Base-by-base conservation (phyloP, 768 basidiomycete genomes). In the Tylopilus vinaceipallidus region DNA sequence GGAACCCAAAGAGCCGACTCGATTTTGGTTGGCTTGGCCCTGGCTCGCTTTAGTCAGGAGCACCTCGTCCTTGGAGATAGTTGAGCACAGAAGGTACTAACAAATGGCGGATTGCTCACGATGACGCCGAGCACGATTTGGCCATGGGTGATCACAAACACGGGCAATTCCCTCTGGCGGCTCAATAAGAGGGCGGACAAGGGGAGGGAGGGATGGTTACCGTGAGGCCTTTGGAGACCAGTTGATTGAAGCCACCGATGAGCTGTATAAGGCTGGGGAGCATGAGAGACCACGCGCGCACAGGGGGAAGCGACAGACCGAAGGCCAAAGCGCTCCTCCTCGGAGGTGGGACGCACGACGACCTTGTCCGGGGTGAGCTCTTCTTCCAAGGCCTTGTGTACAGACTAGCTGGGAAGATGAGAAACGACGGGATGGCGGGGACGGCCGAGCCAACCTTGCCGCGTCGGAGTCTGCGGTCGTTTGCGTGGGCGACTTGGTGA, bases 281-380 rank as follows among this genome's bases (percentile, higher is more conserved):
- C 27, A n/a, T 45, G 22, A 62, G 30, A 20, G 30, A 38, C 9
- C 27, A 16, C 9, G 17, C 19, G 27, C 20, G 29, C n/a, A 13
- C 4, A 1, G 37, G 13, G 22, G 22, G 17, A 34, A 50, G 14
- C 11, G 37, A 60, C 75, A 44, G 56, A 86, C 91, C 85, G 76
- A 49, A 90, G 64, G 13, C 79, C 92, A 86, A 92, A 95, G 22
- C 74, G 75, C 51, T 94, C 89, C 67, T 92, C 92, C 2, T 73
- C 59, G 0, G 77, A 80, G 0, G 64, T 66, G 12, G 79, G 63
- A 1, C 68, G 65, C 3, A 95, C 80, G 16, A 67, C 20, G 23
- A 87, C 50, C 53, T 81, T 77, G 45, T 81, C 76, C 0, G 82
- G 75, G 42, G 73, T 75, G 14, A 93, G 69, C 65, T 93, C 87